Evolutionary conservation across 371 early-diverging fungal genomes (phyloP), one percentile per base, ranked within the genome.

Genomic region (Mucor indicus): DNA sequence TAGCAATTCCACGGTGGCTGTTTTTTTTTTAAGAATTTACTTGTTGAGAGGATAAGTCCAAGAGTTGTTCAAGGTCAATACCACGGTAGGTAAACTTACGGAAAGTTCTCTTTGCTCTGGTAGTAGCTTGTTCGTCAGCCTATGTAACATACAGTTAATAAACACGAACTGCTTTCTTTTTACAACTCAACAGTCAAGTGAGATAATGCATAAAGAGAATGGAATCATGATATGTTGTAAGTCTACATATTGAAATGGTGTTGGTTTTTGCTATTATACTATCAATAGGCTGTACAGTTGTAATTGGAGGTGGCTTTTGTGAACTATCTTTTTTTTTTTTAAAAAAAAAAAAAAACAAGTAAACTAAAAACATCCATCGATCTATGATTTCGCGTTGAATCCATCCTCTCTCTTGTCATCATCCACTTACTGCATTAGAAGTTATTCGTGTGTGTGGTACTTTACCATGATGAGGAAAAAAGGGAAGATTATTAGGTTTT

Each of bases 81-180:
- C 99, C 99, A 68, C 97, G 92, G 95, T 90, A 99, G 68, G 90
- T 88, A 88, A 92, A 99, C 84, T 92, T 98, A 80, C 92, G 90
- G 93, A 99, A 99, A 60, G 92, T 88, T 66, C 99, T 79, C 85
- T 92, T 95, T 87, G 90, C 89, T 23, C 53, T 49, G 51, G 64
- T 58, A 44, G 57, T 44, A 62, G 74, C 69, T 68, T 79, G 80
- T 72, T 79, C 79, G 72, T 79, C 79, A 58, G 58, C 52, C 53
- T 53, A 55, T 15, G 42, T 9, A 35, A 35, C n/a, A 9, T 9
- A 38, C 3, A 10, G 7, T n/a, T n/a, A n/a, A n/a, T n/a, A n/a
- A n/a, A n/a, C n/a, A n/a, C n/a, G n/a, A n/a, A n/a, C n/a, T n/a
- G n/a, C n/a, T n/a, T n/a, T n/a, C n/a, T n/a, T n/a, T n/a, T n/a